These are phyloP conservation scores for Lipomyces chichibuensis DNA, from an alignment of 805 yeast genomes.

Conservation along the genomic window DNA sequence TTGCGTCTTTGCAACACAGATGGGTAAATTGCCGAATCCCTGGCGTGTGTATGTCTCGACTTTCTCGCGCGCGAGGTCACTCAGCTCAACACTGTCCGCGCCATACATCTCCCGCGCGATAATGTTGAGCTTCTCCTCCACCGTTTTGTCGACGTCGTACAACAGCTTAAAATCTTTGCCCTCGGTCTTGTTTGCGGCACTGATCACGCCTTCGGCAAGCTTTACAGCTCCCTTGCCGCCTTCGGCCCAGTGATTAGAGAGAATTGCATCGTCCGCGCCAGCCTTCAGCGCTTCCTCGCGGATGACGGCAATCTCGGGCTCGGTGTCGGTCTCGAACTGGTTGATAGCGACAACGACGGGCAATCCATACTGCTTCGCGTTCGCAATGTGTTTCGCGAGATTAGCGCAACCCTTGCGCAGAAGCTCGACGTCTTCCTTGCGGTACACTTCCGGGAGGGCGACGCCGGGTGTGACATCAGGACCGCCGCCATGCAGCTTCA, in stretches of 20 bases:
- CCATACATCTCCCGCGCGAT: slow-evolving; percentile 93
- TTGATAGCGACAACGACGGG: slow-evolving; percentile 96
- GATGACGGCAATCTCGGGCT: slow-evolving; percentile 76
- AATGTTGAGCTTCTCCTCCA: slow-evolving; percentile 75
- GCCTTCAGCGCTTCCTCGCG: slow-evolving; percentile 79
- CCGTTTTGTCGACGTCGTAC: slow-evolving; percentile 67
- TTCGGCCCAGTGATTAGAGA: slow-evolving; percentile 91
- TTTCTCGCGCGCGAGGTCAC: slow-evolving; percentile 78
- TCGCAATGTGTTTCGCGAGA: slow-evolving; percentile 84
- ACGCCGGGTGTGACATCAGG: slow-evolving; percentile 95
- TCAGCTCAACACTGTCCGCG: slow-evolving; percentile 79
- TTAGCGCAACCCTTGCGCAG: slow-evolving; percentile 81
- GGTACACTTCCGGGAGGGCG: slow-evolving; percentile 78
- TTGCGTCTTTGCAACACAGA: slow-evolving; percentile 97
- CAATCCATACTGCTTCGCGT: slow-evolving; percentile 79
- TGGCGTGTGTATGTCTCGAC: slow-evolving; percentile 79
- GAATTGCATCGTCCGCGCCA: slow-evolving; percentile 92
- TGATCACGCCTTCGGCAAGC: slow-evolving; percentile 80
- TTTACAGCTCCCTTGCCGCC: slow-evolving; percentile 91
- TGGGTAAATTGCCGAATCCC: slow-evolving; percentile 89
- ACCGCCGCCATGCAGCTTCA: slow-evolving; percentile 96
- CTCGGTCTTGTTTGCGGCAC: slow-evolving; percentile 54
- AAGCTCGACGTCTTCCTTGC: slow-evolving; percentile 76
- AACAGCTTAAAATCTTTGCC: slow-evolving; percentile 61
- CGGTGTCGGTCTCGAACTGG: slow-evolving; percentile 80